Evolutionary conservation across 2,329 filamentous ascomycete species (phyloP).

Genomic region (Gnomoniopsis sp.): DNA sequence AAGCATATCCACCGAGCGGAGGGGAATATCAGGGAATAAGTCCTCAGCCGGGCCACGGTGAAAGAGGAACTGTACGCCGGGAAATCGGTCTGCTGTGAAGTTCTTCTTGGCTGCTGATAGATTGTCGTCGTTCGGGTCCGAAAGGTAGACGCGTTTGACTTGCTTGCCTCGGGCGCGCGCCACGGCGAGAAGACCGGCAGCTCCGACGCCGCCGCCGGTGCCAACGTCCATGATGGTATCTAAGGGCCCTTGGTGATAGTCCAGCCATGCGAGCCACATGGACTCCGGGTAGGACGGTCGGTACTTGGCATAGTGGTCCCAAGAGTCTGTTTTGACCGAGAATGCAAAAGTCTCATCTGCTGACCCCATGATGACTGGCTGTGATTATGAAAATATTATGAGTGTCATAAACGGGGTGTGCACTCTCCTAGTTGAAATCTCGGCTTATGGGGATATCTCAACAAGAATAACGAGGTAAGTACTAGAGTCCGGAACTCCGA

Average conservation of each 20-base stretch:
- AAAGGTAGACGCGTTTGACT: conserved; percentile 10
- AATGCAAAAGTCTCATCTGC: conserved; percentile 2
- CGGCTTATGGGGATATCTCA: too few relatives aligned
- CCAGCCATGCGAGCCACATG: conserved; percentile 12
- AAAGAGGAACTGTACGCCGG: conserved; percentile 3
- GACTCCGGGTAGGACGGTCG: conserved; percentile 12
- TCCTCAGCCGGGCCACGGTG: conserved; percentile 7
- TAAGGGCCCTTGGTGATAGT: conserved; percentile 9
- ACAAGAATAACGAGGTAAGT: too few relatives aligned
- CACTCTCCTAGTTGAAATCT: too few relatives aligned
- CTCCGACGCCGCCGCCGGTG: conserved; percentile 14
- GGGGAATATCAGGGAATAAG: conserved; percentile 1
- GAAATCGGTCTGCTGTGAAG: background rate
- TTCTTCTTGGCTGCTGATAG: conserved; percentile 1
- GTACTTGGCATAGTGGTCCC: conserved; percentile 14
- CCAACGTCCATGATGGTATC: conserved; percentile 11
- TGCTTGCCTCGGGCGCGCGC: background rate
- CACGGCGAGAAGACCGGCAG: conserved; percentile 3
- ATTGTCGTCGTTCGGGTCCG: conserved; percentile 13
- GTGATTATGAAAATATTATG: too few relatives aligned
- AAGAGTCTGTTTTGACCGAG: conserved; percentile 8
- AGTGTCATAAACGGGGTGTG: too few relatives aligned
- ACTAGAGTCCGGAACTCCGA: too few relatives aligned
- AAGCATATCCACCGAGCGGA: conserved; percentile 8
- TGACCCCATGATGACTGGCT: background rate